Base-by-base conservation (phyloP, 371 early-diverging fungal species). In the Gilbertella persicaria region DNA sequence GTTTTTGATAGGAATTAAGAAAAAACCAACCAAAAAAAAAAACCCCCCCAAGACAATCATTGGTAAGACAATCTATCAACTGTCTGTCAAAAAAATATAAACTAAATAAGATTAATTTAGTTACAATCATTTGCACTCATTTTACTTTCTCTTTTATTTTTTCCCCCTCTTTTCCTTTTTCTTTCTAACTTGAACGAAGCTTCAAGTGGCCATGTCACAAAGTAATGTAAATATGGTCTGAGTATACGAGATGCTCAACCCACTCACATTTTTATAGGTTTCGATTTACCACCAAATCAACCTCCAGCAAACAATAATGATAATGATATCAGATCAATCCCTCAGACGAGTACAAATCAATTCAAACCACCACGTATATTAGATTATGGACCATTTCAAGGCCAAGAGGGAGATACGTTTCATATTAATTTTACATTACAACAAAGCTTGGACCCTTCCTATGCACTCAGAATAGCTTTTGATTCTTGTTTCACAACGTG, bases 201-300 rank as follows among this genome's bases (percentile, higher is more conserved):
- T 21, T 23, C 24, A 8, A 33, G 40, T 33, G 51, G 50, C 35
- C 47, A 61, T 61, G 62, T 61, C 62, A 61, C 56, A 61, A 46
- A 51, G 62, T 61, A 61, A 61, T 33, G 4, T 10, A 33, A 6
- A 33, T 33, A 3, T 33, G 6, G 10, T 12, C 13, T 12, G 2
- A 23, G 24, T 10, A 13, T 20, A 20, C 14, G 4, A 21, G 13
- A 7, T 20, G 21, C 12, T 30, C 20, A 33, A 25, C 23, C 28
- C n/a, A 21, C 14, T 40, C 21, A 42, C 19, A 17, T 8, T 24
- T 19, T 26, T 9, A n/a, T 48, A 60, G 54, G 25, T 53, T 60
- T 52, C 45, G 52, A 56, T 37, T 42, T 56, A 19, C 28, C 45
- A 29, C 53, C 53, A 35, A 30, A 20, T 28, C 50, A 40, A 21